Conservation (phyloP, 257 asterid species). For the Nemophila menziesii region DNA sequence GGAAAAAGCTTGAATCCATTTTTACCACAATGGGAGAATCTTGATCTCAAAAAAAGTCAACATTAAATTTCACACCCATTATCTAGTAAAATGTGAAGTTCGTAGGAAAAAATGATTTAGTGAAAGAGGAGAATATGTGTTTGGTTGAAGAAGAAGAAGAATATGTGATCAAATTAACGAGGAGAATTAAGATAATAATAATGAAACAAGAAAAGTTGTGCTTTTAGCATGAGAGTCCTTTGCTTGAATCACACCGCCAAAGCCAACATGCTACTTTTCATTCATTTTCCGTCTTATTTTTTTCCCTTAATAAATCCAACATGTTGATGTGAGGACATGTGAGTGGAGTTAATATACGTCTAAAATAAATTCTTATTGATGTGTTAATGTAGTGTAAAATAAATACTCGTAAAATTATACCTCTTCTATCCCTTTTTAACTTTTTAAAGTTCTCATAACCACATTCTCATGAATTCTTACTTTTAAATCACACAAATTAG, state of each 20-base stretch:
- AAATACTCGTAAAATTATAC: too few species aligned
- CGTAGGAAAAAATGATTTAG: not conserved
- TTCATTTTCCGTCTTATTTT: not conserved
- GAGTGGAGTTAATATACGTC: too few species aligned
- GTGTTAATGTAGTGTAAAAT: too few species aligned
- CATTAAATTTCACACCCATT: not conserved
- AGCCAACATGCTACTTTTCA: not conserved
- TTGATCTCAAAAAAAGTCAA: constrained; percentile 3
- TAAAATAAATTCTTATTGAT: too few species aligned
- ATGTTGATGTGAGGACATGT: too few species aligned
- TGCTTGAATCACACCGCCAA: not conserved
- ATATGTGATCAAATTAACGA: constrained; percentile 12
- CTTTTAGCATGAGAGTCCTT: constrained; percentile 25
- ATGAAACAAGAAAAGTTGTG: constrained; percentile 28
- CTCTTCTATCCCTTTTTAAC: too few species aligned
- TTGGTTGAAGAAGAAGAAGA: constrained; percentile 15
- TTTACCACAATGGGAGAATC: not conserved
- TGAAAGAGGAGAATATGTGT: not conserved
- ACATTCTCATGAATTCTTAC: too few species aligned
- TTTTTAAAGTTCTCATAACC: too few species aligned
- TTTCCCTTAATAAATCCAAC: too few species aligned
- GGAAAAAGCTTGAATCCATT: not conserved
- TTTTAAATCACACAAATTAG: too few species aligned
- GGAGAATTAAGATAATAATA: constrained; percentile 7
- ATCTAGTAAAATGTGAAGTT: not conserved